Evolutionary conservation across 371 early-diverging fungal genomes (phyloP).

Genomic region (Dichotomocladium elegans): DNA sequence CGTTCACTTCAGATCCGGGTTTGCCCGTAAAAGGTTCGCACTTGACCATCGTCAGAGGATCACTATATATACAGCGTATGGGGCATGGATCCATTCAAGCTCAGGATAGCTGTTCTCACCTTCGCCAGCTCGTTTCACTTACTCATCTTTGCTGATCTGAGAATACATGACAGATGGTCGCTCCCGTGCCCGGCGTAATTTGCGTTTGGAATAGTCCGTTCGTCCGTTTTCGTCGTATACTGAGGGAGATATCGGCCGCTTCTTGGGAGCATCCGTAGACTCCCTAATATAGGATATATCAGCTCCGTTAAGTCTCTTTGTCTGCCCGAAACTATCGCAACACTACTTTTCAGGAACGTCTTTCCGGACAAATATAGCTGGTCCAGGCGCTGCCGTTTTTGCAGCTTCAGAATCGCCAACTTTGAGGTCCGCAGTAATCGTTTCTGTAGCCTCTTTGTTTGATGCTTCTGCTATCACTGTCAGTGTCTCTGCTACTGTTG

Average conservation of each 20-base stretch:
- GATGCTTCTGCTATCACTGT: not conserved
- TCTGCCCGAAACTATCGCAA: not conserved
- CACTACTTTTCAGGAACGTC: not conserved
- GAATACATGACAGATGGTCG: slow-evolving; percentile 29
- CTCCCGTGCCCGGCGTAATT: slow-evolving; percentile 36
- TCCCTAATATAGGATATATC: too few relatives aligned
- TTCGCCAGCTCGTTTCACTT: slow-evolving; percentile 8
- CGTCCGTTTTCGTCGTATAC: slow-evolving; percentile 40
- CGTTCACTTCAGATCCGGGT: slow-evolving; percentile 62
- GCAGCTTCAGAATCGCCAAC: not conserved
- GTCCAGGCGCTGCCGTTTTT: not conserved
- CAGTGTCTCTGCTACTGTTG: too few relatives aligned
- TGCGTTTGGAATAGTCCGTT: slow-evolving; percentile 37
- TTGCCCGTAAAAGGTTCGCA: slow-evolving; percentile 73
- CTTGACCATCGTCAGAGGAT: slow-evolving; percentile 79
- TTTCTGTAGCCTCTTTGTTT: not conserved
- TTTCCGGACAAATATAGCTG: too few relatives aligned
- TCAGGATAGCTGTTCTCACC: too few relatives aligned
- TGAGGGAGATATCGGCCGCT: not conserved
- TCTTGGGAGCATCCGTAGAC: too few relatives aligned
- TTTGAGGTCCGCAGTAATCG: not conserved
- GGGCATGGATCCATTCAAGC: too few relatives aligned
- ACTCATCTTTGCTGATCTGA: slow-evolving; percentile 35
- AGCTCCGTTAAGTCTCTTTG: slow-evolving; percentile 1
- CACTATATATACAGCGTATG: slow-evolving; percentile 29